Base-by-base conservation (phyloP, 2,329 filamentous ascomycete species). In the Conoideocrella luteorostrata region DNA sequence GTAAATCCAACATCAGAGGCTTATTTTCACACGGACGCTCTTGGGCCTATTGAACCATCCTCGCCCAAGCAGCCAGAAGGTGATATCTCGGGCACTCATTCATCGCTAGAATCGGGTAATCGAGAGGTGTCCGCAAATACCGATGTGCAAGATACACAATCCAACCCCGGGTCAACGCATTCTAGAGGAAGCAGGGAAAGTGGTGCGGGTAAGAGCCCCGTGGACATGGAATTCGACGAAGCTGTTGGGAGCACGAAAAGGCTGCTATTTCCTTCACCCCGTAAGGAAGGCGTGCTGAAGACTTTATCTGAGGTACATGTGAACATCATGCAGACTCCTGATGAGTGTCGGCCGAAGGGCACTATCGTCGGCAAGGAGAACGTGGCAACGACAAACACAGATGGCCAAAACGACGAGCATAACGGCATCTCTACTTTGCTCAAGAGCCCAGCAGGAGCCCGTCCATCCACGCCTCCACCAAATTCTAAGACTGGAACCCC, bases 191-290 rank as follows among this genome's bases (percentile, higher is more conserved):
- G 68, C 47, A 78, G 69, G 51, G 73, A 69, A 23, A 74, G 68
- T 47, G 79, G 78, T 36, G 78, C 75, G 23, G 72, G 69, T 13
- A 65, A 75, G 39, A 80, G 73, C 52, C 78, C 79, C 13, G 77
- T 82, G 26, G 68, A 75, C 32, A 54, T 70, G 40, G 70, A 73
- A 26, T 65, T 76, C 39, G 63, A 70, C 43, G 61, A 67, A n/a
- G 62, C 66, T 11, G 61, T 72, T 15, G 78, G 76, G 26, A 65
- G 60, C 41, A 89, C 84, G 1, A 75, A 84, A 47, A 74, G 88
- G 46, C 64, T 90, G 3, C 70, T 93, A 1, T 93, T 93, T 56
- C 84, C 87, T 1, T 89, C 85, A 0, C 86, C 86, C 2, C 74
- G 81, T 34, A 84, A 84, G 51, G 76, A 80, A 23, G 77, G 75